phyloP scores from a whole-genome alignment of 106 monocot species.

The Dioscorea alata region DNA sequence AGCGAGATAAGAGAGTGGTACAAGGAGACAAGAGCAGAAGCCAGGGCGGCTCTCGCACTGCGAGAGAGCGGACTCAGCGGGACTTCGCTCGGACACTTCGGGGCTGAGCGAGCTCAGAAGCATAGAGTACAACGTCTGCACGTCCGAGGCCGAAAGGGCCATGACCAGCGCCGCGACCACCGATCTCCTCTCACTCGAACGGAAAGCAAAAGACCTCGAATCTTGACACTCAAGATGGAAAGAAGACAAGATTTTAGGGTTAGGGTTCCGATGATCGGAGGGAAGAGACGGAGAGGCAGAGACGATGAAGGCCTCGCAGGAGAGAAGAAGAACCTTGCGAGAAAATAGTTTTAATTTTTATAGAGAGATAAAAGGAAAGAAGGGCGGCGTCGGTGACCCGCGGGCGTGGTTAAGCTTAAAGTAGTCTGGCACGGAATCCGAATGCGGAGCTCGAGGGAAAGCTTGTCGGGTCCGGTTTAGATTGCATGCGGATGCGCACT shows the following conservation, averaged over 20 bases:
- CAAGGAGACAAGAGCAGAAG: constrained; percentile 98
- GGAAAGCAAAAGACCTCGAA: too few species aligned
- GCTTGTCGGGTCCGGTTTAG: too few species aligned
- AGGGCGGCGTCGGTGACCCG: too few species aligned
- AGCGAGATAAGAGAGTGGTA: constrained; percentile 11
- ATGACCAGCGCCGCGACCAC: constrained; percentile 13
- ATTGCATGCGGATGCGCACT: too few species aligned
- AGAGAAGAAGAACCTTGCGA: too few species aligned
- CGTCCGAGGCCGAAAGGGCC: constrained; percentile 75
- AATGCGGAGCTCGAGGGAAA: too few species aligned
- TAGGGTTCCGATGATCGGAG: background rate
- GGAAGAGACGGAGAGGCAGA: background rate
- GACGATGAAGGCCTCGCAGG: too few species aligned
- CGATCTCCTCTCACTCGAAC: background rate
- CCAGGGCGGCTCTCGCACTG: constrained; percentile 96
- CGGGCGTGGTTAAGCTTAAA: too few species aligned
- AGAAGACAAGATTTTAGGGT: background rate
- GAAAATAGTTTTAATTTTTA: too few species aligned
- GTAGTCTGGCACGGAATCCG: too few species aligned
- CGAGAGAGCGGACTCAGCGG: constrained; percentile 72
- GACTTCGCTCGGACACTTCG: constrained; percentile 58
- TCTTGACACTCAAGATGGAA: background rate
- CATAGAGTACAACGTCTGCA: constrained; percentile 75
- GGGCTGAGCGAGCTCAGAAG: constrained; percentile 71
- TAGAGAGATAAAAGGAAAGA: too few species aligned